Evolutionary conservation across 805 yeast species (phyloP).

Genomic region (Diddensiella caesifluorescens): DNA sequence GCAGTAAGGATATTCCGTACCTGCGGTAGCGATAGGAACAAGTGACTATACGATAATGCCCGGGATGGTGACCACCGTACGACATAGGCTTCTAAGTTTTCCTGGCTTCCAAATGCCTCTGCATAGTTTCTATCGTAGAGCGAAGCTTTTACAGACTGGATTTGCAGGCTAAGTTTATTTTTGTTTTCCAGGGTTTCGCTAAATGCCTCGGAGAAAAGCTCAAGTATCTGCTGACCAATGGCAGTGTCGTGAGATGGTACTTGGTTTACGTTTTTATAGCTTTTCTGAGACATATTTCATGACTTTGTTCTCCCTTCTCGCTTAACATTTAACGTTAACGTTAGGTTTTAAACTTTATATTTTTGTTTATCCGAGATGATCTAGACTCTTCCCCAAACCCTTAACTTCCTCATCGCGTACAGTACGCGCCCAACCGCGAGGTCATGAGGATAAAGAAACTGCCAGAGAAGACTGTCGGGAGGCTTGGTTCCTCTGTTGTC

Average conservation of each 20-base stretch:
- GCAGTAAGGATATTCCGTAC: conserved; percentile 35
- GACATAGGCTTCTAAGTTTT: conserved; percentile 69
- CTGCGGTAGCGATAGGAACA: conserved; percentile 50
- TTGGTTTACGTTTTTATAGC: no score
- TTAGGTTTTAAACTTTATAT: no score
- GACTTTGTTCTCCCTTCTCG: no score
- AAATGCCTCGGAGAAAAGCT: conserved; percentile 27
- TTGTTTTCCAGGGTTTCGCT: conserved; percentile 19
- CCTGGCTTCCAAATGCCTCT: conserved; percentile 59
- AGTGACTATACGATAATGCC: conserved; percentile 65
- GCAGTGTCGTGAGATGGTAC: neutral
- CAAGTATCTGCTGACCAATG: conserved; percentile 22
- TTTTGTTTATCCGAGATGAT: no score
- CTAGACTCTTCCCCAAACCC: no score
- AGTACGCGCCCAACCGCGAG: no score
- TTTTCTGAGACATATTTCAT: no score
- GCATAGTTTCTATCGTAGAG: conserved; percentile 66
- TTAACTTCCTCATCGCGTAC: no score
- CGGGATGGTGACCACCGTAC: conserved; percentile 85
- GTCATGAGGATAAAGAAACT: neutral
- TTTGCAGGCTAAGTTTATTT: conserved; percentile 34
- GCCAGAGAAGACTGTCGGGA: neutral
- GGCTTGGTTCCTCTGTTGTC: conserved; percentile 84
- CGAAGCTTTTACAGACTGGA: conserved; percentile 67
- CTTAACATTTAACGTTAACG: no score